Evolutionary conservation across 768 basidiomycete species (phyloP).

Genomic region (Amanita subjunquillea): DNA sequence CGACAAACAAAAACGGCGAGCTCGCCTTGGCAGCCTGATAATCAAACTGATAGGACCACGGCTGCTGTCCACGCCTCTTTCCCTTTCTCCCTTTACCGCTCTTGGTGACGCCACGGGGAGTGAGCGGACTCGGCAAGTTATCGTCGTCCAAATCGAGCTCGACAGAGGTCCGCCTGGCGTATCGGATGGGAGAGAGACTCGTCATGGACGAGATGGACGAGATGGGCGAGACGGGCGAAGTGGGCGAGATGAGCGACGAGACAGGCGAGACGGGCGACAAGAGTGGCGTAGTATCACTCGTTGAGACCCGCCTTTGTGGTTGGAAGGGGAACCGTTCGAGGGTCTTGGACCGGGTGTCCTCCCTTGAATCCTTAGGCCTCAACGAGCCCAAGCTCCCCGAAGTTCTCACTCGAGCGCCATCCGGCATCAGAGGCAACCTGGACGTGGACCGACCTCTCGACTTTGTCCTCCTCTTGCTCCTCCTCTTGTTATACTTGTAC

Average conservation of each 20-base stretch:
- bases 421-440: background rate
- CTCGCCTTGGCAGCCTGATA: constrained; percentile 10
- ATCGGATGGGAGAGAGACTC: constrained; percentile 2
- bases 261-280: background rate
- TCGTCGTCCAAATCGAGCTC: constrained; percentile 1
- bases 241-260: background rate
- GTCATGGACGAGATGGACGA: background rate
- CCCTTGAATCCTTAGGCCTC: background rate
- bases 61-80: constrained; percentile 12
- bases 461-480: constrained; percentile 3
- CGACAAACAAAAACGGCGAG: constrained; percentile 8
- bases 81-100: background rate
- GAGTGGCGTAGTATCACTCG: background rate
- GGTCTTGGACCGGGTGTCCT: background rate
- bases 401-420: background rate
- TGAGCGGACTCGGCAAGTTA: background rate
- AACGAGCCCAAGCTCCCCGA: constrained; percentile 2
- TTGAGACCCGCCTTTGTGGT: background rate
- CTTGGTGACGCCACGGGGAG: background rate
- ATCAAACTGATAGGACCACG: constrained; percentile 16
- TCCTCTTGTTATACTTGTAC: constrained; percentile 8
- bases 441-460: background rate
- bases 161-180: constrained; percentile 2
- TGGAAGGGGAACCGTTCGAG: background rate
- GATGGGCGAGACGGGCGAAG: background rate